A percentile compares a stretch with the other conserved stretches of the same genome.
phyloP scores from a whole-genome alignment of 352 stramenopile genomes.

The Globisporangium lucens region DNA sequence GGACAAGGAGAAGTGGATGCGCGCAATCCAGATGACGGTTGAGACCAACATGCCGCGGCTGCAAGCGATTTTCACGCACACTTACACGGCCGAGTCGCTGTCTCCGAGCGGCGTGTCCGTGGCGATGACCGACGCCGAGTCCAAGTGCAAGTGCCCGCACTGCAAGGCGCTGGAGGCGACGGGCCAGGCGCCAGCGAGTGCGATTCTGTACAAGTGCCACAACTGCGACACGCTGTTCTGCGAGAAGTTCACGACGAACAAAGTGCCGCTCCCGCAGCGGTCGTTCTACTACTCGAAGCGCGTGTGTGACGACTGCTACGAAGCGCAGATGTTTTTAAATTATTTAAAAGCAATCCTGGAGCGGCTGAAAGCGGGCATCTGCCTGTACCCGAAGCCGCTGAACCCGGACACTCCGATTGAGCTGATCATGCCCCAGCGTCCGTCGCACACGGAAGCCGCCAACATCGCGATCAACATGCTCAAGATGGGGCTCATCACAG shows the following conservation, averaged over 20 bases:
- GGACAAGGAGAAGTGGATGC: conserved; percentile 90
- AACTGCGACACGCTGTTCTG: conserved; percentile 80
- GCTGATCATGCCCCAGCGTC: conserved; percentile 85
- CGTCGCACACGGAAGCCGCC: conserved; percentile 71
- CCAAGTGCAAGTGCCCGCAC: conserved; percentile 64
- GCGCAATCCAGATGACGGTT: conserved; percentile 82
- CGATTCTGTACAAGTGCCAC: conserved; percentile 78
- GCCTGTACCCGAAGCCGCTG: conserved; percentile 81
- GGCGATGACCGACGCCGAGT: conserved; percentile 50
- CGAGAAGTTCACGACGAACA: conserved; percentile 79
- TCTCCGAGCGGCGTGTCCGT: conserved; percentile 54
- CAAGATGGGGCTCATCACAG: conserved; percentile 78
- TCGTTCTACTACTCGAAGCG: conserved; percentile 82
- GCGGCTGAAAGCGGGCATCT: conserved; percentile 82
- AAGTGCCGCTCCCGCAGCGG: conserved; percentile 74
- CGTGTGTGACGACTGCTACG: conserved; percentile 83
- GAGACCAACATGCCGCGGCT: conserved; percentile 77
- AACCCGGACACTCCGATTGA: conserved; percentile 84
- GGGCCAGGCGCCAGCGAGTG: conserved; percentile 26
- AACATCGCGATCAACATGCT: conserved; percentile 88
- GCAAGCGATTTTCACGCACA: conserved; percentile 44
- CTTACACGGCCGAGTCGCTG: conserved; percentile 37
- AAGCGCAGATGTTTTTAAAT: conserved; percentile 83
- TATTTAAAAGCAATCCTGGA: conserved; percentile 85
- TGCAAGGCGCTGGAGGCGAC: conserved; percentile 44